Conservation (phyloP, 176 grass and related monocot genomes). For the Aechmea fasciata region DNA sequence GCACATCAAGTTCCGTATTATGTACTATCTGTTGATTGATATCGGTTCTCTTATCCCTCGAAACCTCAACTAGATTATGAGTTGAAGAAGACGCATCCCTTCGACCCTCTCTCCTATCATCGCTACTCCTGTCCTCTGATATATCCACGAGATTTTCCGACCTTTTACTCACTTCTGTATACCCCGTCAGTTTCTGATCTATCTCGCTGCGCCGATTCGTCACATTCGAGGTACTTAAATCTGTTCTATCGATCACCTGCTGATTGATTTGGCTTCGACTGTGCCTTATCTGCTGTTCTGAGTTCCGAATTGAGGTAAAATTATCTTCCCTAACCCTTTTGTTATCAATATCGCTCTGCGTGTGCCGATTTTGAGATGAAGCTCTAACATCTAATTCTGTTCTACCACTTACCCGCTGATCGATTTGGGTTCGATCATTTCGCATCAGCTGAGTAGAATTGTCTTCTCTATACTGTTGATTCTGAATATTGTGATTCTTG, state of each 20-base stretch:
- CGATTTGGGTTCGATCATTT: no score
- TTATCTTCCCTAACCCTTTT: constrained; percentile 24
- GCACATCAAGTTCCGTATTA: constrained; percentile 41
- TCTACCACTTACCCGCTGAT: neutral
- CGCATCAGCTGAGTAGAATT: no score
- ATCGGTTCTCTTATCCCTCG: constrained; percentile 47
- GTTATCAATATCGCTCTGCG: constrained; percentile 22
- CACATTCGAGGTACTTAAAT: no score
- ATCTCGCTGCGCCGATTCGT: constrained; percentile 10
- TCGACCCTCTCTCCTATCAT: constrained; percentile 23
- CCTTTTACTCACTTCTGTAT: constrained; percentile 13
- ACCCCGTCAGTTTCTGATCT: constrained; percentile 28
- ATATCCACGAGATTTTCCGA: constrained; percentile 19
- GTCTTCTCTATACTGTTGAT: no score
- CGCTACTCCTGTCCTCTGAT: constrained; percentile 20
- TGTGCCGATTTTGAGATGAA: no score
- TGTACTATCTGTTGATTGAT: constrained; percentile 47
- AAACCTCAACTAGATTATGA: constrained; percentile 27
- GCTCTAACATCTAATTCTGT: constrained; percentile 15
- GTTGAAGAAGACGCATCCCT: constrained; percentile 30
- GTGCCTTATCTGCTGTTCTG: constrained; percentile 25
- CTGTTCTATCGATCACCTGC: neutral
- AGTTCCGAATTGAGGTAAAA: constrained; percentile 36
- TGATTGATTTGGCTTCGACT: constrained; percentile 35
- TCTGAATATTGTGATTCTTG: neutral